Base-by-base conservation (phyloP, 1,139 yeast genomes). In the Candida gigantensis region DNA sequence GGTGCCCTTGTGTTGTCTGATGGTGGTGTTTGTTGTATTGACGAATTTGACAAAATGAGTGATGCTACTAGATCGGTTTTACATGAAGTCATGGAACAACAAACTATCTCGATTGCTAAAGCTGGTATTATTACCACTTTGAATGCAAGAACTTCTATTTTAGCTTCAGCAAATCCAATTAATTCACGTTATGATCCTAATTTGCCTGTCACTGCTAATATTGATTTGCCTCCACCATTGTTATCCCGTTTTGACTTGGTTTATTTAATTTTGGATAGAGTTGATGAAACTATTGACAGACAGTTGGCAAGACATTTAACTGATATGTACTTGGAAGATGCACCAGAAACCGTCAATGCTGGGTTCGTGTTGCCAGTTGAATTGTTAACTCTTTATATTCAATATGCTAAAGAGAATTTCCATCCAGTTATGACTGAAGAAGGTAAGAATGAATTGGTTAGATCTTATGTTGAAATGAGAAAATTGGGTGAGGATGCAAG, bases 1-100 rank as follows among this genome's bases (percentile, higher is more conserved):
- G 99, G 99, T 60, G 99, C 99, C 0, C 74, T 92, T 47, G 98
- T 92, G 9, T 72, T 92, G 36, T 88, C 97, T 6, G 99, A 92
- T 63, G 98, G 98, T 40, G 99, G 99, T 68, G 83, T 92, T 37
- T 92, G 98, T 68, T 94, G 98, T 65, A 92, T 92, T 58, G 99
- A 92, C 68, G 99, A 92, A 67, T 92, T 92, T 56, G 99, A 92
- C 65, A 92, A 92, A 62, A 92, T 92, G 99, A 78, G 84, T 42
- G 98, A 92, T 51, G 68, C 95, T 2, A 92, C 98, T 0, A 72
- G 98, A 53, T 88, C 97, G 3, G 97, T 92, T 11, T 69, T 92
- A 41, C 99, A 92, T 60, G 98, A 92, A 73, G 98, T 94, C 15
- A 92, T 92, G 98, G 98, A 92, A 69, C 98, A 92, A 60, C 98